phyloP scores from a whole-genome alignment of 202 grass and related monocot species.

The Setaria viridis region DNA sequence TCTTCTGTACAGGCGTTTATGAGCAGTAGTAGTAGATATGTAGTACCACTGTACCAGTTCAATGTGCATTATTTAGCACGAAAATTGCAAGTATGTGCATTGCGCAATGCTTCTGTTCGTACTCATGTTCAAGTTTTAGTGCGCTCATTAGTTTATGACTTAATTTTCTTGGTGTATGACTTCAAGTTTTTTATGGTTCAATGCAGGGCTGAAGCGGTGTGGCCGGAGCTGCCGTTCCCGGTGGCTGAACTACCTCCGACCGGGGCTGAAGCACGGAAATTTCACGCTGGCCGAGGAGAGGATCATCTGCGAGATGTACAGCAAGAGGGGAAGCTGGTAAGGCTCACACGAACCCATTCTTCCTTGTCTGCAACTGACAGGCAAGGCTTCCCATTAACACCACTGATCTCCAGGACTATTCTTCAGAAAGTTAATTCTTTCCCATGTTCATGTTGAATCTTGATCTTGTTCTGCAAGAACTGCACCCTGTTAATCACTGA shows the following conservation, averaged over 20 bases:
- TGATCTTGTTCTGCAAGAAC: background rate
- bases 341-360: background rate
- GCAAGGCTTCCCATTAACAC: background rate
- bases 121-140: background rate
- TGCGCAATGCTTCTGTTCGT: background rate
- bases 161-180: background rate
- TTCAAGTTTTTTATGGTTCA: background rate
- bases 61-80: background rate
- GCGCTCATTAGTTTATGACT: background rate
- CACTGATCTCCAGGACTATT: background rate
- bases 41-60: no score
- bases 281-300: slow-evolving; percentile 56
- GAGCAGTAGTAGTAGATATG: background rate
- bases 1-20: background rate
- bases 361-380: background rate
- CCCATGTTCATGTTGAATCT: background rate
- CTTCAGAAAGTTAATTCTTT: background rate
- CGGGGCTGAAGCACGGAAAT: slow-evolving; percentile 56
- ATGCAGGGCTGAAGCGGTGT: slow-evolving; percentile 53
- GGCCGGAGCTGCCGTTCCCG: slow-evolving; percentile 65
- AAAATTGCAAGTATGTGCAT: background rate
- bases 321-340: slow-evolving; percentile 59
- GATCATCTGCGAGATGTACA: slow-evolving; percentile 61
- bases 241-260: slow-evolving; percentile 68
- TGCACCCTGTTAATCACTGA: background rate